phyloP scores from a whole-genome alignment of 2,329 filamentous ascomycete genomes.

The Penicillium occitanis region DNA sequence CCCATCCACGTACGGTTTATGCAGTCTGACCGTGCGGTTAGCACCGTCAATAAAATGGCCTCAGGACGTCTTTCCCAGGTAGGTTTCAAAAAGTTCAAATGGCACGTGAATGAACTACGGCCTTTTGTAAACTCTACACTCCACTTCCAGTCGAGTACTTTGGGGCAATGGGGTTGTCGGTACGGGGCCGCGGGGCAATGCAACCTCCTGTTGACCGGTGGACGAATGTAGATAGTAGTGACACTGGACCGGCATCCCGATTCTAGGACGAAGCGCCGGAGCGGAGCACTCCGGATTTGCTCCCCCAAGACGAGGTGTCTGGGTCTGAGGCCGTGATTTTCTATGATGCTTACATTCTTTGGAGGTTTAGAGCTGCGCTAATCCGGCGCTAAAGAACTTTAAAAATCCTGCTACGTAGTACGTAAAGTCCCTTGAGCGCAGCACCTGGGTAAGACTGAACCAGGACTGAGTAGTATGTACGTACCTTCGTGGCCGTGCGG shows the following conservation, averaged over 20 bases:
- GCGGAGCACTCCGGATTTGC: neutral
- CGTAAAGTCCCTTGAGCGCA: too few relatives aligned
- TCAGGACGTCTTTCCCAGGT: neutral
- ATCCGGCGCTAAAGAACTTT: neutral
- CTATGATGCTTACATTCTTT: neutral
- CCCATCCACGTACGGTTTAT: too few relatives aligned
- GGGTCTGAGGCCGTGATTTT: neutral
- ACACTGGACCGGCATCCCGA: neutral
- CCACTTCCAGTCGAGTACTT: neutral
- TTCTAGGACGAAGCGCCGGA: neutral
- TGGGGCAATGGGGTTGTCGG: neutral
- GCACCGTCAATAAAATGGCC: too few relatives aligned
- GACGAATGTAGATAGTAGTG: neutral
- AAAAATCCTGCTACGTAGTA: too few relatives aligned
- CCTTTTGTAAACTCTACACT: neutral
- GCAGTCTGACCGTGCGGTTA: too few relatives aligned
- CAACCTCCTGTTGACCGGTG: neutral
- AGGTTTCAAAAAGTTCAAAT: neutral
- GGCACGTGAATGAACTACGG: neutral
- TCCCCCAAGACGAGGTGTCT: neutral
- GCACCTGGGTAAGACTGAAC: too few relatives aligned
- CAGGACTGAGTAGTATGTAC: too few relatives aligned
- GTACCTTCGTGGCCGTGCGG: neutral
- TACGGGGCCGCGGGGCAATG: neutral
- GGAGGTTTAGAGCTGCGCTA: neutral